These are phyloP conservation scores for Mortierella sp. DNA, from an alignment of 371 early-diverging fungal species.

Conservation along the genomic window DNA sequence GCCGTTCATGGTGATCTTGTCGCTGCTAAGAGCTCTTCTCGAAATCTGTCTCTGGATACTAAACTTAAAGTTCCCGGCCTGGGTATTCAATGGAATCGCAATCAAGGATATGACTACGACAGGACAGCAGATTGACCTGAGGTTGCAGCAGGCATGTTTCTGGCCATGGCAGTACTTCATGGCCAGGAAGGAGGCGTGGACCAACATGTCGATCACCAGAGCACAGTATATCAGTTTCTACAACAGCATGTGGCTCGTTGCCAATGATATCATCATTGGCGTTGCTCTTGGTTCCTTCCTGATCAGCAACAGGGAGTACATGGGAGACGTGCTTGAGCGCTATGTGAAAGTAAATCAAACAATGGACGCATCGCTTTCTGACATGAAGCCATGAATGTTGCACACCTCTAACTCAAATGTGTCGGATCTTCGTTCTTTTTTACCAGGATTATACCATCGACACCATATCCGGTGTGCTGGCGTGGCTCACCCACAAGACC, in stretches of 20 bases:
- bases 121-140: conserved; percentile 83
- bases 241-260: conserved; percentile 95
- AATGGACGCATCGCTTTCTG: background rate
- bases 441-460: conserved; percentile 69
- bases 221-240: conserved; percentile 92
- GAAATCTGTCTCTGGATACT: conserved; percentile 65
- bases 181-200: conserved; percentile 69
- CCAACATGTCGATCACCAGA: conserved; percentile 74
- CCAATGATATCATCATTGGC: conserved; percentile 92
- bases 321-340: conserved; percentile 64
- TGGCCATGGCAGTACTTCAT: conserved; percentile 85
- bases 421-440: background rate
- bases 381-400: background rate
- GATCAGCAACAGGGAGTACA: conserved; percentile 65
- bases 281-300: conserved; percentile 82
- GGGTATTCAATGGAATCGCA: conserved; percentile 67
- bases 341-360: conserved; percentile 49
- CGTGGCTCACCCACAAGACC: conserved; percentile 81
- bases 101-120: conserved; percentile 73
- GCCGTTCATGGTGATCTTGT: conserved; percentile 56
- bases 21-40: conserved; percentile 58
- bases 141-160: conserved; percentile 82
- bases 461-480: conserved; percentile 77
- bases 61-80: conserved; percentile 64
- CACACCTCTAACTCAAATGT: background rate